phyloP scores from a whole-genome alignment of 495 filamentous ascomycete genomes.

The Aspergillus bertholletiae region DNA sequence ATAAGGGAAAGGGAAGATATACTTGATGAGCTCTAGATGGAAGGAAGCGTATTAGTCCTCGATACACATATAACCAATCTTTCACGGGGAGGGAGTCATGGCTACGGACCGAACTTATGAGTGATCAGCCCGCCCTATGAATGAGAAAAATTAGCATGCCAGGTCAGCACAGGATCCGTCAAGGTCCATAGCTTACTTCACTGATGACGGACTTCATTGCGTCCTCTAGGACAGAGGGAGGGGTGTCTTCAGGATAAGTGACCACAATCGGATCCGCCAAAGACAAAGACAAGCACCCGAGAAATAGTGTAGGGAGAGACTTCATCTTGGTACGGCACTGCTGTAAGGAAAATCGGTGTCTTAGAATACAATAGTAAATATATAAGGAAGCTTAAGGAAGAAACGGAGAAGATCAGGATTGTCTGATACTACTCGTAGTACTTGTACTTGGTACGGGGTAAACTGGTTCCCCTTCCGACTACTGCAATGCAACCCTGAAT shows the following conservation, averaged over 20 bases:
- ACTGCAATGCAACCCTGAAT: neutral
- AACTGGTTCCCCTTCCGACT: neutral
- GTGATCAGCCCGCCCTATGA: slow-evolving; percentile 36
- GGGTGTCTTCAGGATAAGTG: slow-evolving; percentile 70
- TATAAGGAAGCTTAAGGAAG: neutral
- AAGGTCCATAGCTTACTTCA: slow-evolving; percentile 49
- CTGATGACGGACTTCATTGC: slow-evolving; percentile 67
- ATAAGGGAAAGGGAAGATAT: slow-evolving; percentile 8
- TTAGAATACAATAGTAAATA: neutral
- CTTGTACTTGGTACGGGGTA: too few relatives aligned
- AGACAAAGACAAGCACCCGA: slow-evolving; percentile 53
- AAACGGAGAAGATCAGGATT: neutral
- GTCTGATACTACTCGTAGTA: too few relatives aligned
- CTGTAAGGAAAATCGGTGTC: too few relatives aligned
- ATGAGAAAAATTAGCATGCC: slow-evolving; percentile 5
- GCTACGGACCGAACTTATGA: slow-evolving; percentile 52
- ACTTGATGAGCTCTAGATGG: slow-evolving; percentile 49
- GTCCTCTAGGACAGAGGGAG: slow-evolving; percentile 60
- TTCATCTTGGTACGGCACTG: slow-evolving; percentile 57
- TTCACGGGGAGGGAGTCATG: neutral
- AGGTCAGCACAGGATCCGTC: neutral
- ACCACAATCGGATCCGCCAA: slow-evolving; percentile 72
- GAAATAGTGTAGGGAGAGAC: slow-evolving; percentile 40
- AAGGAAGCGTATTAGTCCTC: slow-evolving; percentile 11
- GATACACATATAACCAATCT: neutral